phyloP scores from a whole-genome alignment of 441 rosid genomes.

The Adansonia rubrostipa region DNA sequence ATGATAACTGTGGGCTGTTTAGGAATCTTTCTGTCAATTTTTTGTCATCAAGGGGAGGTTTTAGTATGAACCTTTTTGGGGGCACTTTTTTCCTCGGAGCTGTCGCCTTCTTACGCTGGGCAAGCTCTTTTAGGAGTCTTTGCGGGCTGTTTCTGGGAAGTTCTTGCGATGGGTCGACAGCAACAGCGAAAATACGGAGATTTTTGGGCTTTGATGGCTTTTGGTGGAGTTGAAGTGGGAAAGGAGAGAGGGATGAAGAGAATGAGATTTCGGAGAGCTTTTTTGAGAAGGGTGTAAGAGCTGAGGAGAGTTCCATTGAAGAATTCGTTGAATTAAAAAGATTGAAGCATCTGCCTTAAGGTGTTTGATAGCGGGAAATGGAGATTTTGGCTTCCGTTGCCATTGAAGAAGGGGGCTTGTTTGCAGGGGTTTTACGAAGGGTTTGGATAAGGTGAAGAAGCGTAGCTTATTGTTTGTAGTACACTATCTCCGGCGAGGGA shows the following conservation, averaged over 20 bases:
- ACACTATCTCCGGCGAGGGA: background rate
- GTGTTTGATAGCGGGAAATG: background rate
- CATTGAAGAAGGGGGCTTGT: slow-evolving; percentile 19
- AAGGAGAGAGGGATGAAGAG: slow-evolving; percentile 61
- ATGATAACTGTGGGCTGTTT: slow-evolving; percentile 83
- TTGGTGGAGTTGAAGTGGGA: slow-evolving; percentile 44
- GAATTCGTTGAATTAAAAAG: background rate
- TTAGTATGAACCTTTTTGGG: slow-evolving; percentile 69
- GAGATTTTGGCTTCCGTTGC: background rate
- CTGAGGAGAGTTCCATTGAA: slow-evolving; percentile 67
- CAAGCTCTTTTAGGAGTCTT: slow-evolving; percentile 88
- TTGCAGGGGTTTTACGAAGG: slow-evolving; percentile 25
- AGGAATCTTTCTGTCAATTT: slow-evolving; percentile 73
- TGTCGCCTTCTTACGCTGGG: slow-evolving; percentile 69
- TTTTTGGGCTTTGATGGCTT: slow-evolving; percentile 40
- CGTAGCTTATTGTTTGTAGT: background rate
- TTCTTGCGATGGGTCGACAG: slow-evolving; percentile 57
- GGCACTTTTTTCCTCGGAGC: slow-evolving; percentile 74
- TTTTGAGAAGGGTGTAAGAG: slow-evolving; percentile 51
- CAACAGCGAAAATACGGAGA: slow-evolving; percentile 51
- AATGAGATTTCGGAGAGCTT: slow-evolving; percentile 57
- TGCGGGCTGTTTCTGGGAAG: slow-evolving; percentile 83
- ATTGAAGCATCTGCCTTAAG: background rate
- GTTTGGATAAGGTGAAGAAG: slow-evolving; percentile 34
- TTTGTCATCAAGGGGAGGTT: slow-evolving; percentile 89